Evolutionary conservation across 1,284 basidiomycete species (phyloP).

Genomic region (Erythrobasidium hasegawianum): DNA sequence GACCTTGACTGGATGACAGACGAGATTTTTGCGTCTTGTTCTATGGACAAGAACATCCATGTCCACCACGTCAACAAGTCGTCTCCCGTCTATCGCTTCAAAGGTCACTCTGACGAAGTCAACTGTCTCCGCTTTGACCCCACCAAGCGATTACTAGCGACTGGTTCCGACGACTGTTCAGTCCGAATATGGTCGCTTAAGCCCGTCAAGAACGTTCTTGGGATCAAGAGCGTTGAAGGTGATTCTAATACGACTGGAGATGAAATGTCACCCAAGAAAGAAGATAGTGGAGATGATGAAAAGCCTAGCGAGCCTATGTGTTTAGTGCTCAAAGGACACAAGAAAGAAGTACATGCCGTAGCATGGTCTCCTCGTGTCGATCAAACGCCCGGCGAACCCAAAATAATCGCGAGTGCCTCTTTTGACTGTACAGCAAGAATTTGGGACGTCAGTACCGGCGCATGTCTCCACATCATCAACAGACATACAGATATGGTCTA

Average conservation of each 20-base stretch:
- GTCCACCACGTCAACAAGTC: conserved; percentile 39
- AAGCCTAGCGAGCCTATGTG: conserved; percentile 29
- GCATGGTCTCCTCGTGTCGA: conserved; percentile 63
- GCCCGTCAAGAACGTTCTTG: conserved; percentile 17
- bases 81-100: conserved; percentile 42
- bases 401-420: conserved; percentile 62
- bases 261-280: background rate
- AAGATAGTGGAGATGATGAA: conserved; percentile 35
- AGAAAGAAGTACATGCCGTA: conserved; percentile 62
- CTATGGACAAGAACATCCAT: conserved; percentile 57
- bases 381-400: conserved; percentile 56
- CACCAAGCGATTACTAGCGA: conserved; percentile 63
- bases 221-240: conserved; percentile 4
- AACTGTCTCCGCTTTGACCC: conserved; percentile 70
- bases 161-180: conserved; percentile 72
- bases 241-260: background rate
- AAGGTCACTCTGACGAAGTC: conserved; percentile 70
- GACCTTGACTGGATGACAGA: conserved; percentile 76
- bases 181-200: conserved; percentile 69
- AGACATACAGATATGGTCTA: conserved; percentile 45
- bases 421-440: conserved; percentile 70
- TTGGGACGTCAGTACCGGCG: conserved; percentile 71
- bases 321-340: conserved; percentile 54
- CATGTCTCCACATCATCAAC: conserved; percentile 63
- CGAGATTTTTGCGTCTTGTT: conserved; percentile 66